phyloP scores from a whole-genome alignment of 805 yeast genomes.

The Candida nemodendra region DNA sequence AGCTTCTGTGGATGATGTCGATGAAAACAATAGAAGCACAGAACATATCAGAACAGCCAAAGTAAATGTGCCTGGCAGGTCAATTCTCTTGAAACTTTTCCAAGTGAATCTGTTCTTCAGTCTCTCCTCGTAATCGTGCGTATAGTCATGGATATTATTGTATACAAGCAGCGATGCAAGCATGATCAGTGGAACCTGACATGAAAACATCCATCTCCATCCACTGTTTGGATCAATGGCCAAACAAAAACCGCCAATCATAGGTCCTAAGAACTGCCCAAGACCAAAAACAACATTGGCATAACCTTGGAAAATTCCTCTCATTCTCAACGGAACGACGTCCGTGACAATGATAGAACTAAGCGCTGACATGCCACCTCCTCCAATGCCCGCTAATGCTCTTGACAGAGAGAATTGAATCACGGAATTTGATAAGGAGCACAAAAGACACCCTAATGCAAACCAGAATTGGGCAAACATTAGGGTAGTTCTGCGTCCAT shows the following conservation, averaged over 20 bases:
- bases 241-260: conserved; percentile 41
- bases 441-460: conserved; percentile 42
- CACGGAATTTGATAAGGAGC: conserved; percentile 42
- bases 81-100: conserved; percentile 37
- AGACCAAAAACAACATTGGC: conserved; percentile 39
- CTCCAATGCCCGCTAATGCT: conserved; percentile 59
- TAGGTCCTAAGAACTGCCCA: conserved; percentile 44
- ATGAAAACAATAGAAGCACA: conserved; percentile 35
- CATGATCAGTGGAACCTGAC: conserved; percentile 40
- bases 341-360: conserved; percentile 55
- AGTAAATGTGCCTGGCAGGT: conserved; percentile 40
- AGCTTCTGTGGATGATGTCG: conserved; percentile 11
- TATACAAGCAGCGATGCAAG: conserved; percentile 27
- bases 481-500: conserved; percentile 50
- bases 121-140: conserved; percentile 22
- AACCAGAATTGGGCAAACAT: conserved; percentile 44
- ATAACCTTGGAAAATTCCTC: conserved; percentile 55
- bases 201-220: conserved; percentile 45
- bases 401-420: conserved; percentile 47
- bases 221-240: conserved; percentile 35
- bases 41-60: conserved; percentile 35
- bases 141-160: conserved; percentile 35
- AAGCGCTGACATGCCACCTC: conserved; percentile 53
- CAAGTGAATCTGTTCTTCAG: conserved; percentile 30
- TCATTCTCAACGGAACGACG: conserved; percentile 49